These are phyloP conservation scores for Metarhizium anisopliae DNA, from an alignment of 2,329 filamentous ascomycete species.

Conservation along the genomic window DNA sequence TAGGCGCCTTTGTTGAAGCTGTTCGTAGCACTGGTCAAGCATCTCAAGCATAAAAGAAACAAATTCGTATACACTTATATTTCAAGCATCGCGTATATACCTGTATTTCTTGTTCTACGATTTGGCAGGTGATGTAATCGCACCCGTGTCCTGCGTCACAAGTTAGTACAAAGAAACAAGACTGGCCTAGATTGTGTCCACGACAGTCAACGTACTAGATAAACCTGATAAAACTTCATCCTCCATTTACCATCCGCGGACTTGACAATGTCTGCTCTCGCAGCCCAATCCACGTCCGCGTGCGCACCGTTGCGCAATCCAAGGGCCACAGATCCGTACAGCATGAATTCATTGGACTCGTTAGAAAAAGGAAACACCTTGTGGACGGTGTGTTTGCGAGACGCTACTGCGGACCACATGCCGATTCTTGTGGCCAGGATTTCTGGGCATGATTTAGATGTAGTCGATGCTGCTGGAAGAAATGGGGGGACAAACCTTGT, in stretches of 20 bases:
- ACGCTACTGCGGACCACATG: constrained; percentile 21
- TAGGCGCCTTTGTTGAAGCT: constrained; percentile 2
- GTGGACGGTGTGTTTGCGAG: constrained; percentile 18
- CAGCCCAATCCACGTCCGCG: constrained; percentile 42
- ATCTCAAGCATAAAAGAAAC: neutral
- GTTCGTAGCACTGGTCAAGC: neutral
- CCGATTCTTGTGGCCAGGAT: constrained; percentile 17
- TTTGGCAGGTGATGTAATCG: constrained; percentile 1
- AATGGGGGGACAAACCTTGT: constrained; percentile 11
- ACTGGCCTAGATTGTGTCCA: neutral
- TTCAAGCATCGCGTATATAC: neutral
- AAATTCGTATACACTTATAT: neutral
- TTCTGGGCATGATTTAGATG: constrained; percentile 9
- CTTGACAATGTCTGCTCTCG: constrained; percentile 37
- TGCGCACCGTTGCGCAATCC: constrained; percentile 16
- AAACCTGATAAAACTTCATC: constrained; percentile 46
- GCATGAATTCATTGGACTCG: constrained; percentile 20
- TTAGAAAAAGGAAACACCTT: constrained; percentile 22
- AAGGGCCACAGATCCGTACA: constrained; percentile 21
- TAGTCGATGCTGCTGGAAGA: neutral
- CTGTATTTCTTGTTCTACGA: neutral
- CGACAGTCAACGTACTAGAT: constrained; percentile 30
- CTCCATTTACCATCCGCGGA: constrained; percentile 42
- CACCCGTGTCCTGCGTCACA: constrained; percentile 3
- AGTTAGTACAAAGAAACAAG: neutral